phyloP scores from a whole-genome alignment of 148 eudicot species.

The Oxyria digyna region DNA sequence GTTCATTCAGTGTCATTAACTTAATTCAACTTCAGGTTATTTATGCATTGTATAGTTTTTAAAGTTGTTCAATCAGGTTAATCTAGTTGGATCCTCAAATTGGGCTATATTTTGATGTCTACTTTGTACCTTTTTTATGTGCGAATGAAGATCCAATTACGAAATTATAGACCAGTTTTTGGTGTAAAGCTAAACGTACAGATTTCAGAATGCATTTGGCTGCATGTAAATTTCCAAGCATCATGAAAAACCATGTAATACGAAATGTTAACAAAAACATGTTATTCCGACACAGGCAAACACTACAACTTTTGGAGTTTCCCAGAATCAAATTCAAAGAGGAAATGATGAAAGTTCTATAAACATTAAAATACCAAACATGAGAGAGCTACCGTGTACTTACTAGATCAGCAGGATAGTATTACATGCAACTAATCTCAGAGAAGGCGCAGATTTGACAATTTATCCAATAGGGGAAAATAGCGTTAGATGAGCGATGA shows the following conservation, averaged over 20 bases:
- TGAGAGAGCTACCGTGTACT: not conserved
- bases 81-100: not conserved
- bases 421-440: not conserved
- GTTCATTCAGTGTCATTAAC: not conserved
- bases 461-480: too few species aligned
- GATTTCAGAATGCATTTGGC: not conserved
- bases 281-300: too few species aligned
- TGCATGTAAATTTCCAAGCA: not conserved
- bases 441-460: not conserved
- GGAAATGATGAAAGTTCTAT: too few species aligned
- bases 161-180: not conserved
- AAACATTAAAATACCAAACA: too few species aligned
- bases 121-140: not conserved
- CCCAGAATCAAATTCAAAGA: too few species aligned
- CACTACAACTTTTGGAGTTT: too few species aligned
- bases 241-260: too few species aligned
- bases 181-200: not conserved
- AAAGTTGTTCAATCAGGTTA: not conserved
- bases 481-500: conserved; percentile 13
- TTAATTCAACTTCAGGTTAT: conserved; percentile 1
- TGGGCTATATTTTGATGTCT: not conserved
- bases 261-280: too few species aligned
- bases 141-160: not conserved
- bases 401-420: not conserved
- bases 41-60: not conserved